phyloP scores from a whole-genome alignment of 2,329 filamentous ascomycete species.

The Aspergillus fumigatiaffinis region DNA sequence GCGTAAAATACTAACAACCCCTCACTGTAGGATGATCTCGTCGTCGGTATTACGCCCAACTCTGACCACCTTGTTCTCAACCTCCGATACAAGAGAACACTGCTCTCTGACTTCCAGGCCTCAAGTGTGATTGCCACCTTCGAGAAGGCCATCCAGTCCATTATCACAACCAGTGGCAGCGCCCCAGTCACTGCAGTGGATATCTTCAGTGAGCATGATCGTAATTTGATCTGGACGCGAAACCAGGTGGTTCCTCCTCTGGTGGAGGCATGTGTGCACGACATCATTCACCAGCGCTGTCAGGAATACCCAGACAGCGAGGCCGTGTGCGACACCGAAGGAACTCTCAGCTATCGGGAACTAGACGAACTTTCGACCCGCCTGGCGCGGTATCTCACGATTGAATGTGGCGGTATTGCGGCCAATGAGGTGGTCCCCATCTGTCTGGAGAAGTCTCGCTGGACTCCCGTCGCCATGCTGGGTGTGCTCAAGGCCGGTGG shows the following conservation, averaged over 20 bases:
- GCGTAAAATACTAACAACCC: not conserved
- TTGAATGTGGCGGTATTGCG: not conserved
- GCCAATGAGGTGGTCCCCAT: not conserved
- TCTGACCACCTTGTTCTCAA: not conserved
- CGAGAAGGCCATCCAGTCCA: not conserved
- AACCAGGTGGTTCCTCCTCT: not conserved
- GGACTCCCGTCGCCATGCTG: slow-evolving; percentile 4
- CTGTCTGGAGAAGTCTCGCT: slow-evolving; percentile 9
- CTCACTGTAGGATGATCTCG: not conserved
- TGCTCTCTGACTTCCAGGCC: not conserved
- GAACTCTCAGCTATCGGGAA: slow-evolving; percentile 4
- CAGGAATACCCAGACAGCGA: not conserved
- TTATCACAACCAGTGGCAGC: not conserved
- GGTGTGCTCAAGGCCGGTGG: slow-evolving; percentile 7
- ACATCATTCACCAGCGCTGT: not conserved
- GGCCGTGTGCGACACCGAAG: slow-evolving; percentile 2
- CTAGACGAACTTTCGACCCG: not conserved
- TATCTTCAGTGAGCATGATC: not conserved
- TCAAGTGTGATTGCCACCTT: not conserved
- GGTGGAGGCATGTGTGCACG: not conserved
- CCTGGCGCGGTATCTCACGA: not conserved
- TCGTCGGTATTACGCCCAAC: not conserved
- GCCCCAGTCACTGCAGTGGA: not conserved
- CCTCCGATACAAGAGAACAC: not conserved
- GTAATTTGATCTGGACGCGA: not conserved